These are phyloP conservation scores for Vitis rotundifolia DNA, from an alignment of 164 flowering plant genomes.

Conservation along the genomic window DNA sequence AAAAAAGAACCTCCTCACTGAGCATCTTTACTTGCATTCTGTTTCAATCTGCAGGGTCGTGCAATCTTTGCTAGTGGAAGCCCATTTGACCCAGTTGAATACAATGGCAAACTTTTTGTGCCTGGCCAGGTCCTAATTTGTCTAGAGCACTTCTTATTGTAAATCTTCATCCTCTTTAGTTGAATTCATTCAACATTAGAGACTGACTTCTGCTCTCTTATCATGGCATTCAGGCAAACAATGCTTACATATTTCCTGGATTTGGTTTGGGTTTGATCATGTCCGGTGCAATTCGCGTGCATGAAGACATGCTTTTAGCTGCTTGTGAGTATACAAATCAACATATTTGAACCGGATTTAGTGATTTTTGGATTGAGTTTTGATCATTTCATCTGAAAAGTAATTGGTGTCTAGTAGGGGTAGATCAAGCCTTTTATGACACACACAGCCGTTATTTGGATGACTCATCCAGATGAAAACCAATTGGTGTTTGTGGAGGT, in stretches of 20 bases:
- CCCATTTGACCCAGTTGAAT: slow-evolving; percentile 59
- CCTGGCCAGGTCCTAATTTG: slow-evolving; percentile 58
- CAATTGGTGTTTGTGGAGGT: no score
- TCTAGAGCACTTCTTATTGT: no score
- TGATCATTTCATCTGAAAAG: no score
- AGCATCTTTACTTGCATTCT: background rate
- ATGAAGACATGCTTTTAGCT: slow-evolving; percentile 56
- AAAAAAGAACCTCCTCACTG: background rate
- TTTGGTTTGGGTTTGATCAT: slow-evolving; percentile 67
- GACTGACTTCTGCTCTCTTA: background rate
- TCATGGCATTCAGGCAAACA: slow-evolving; percentile 46
- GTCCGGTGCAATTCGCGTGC: slow-evolving; percentile 46
- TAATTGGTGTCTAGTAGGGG: no score
- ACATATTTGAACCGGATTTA: background rate
- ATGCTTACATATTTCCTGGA: slow-evolving; percentile 71
- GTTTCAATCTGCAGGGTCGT: slow-evolving; percentile 43
- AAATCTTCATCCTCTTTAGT: background rate
- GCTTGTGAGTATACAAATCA: slow-evolving; percentile 46
- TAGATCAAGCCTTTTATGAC: no score
- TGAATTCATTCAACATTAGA: background rate
- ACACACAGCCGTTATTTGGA: no score
- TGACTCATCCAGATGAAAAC: no score
- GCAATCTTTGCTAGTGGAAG: slow-evolving; percentile 76
- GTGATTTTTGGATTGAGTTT: background rate
- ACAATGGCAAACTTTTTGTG: slow-evolving; percentile 42